Percentiles rank a stretch among this genome's conserved stretches.
phyloP scores from a whole-genome alignment of 345 rosid genomes.

The Lepidium sativum region DNA sequence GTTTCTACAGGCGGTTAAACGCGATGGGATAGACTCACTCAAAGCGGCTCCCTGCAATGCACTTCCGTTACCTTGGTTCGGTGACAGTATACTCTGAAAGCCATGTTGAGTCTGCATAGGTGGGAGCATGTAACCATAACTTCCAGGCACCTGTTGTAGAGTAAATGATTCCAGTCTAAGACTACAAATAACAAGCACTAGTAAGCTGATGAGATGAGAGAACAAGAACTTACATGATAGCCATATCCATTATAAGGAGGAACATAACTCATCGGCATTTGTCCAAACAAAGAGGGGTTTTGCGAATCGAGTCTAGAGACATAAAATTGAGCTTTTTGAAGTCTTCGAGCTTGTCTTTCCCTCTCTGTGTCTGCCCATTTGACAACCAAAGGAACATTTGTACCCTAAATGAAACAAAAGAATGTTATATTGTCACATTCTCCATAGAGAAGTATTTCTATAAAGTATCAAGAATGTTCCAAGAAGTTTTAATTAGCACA shows the following conservation, averaged over 20 bases:
- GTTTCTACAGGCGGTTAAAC: conserved; percentile 58
- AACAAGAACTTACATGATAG: conserved; percentile 54
- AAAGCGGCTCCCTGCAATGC: conserved; percentile 39
- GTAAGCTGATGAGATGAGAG: background rate
- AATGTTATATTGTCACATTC: background rate
- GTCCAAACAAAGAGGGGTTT: conserved; percentile 77
- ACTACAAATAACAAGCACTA: background rate
- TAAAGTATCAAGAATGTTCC: background rate
- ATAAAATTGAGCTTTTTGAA: conserved; percentile 74
- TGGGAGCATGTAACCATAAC: conserved; percentile 84
- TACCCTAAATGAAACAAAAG: conserved; percentile 53
- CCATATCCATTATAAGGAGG: conserved; percentile 83
- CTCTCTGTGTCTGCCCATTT: conserved; percentile 99
- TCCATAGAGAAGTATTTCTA: background rate
- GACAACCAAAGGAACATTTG: conserved; percentile 90
- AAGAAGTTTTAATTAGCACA: conserved; percentile 15
- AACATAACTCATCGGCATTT: conserved; percentile 78
- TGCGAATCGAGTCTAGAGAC: conserved; percentile 48
- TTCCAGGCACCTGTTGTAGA: conserved; percentile 61
- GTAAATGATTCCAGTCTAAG: background rate
- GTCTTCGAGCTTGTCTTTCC: conserved; percentile 87
- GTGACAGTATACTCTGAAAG: conserved; percentile 56
- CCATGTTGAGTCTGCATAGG: conserved; percentile 73
- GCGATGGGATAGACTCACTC: conserved; percentile 39
- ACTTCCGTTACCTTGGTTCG: conserved; percentile 46